These are phyloP conservation scores for Thelephora aurantiotincta DNA, from an alignment of 768 basidiomycete genomes.

Conservation along the genomic window DNA sequence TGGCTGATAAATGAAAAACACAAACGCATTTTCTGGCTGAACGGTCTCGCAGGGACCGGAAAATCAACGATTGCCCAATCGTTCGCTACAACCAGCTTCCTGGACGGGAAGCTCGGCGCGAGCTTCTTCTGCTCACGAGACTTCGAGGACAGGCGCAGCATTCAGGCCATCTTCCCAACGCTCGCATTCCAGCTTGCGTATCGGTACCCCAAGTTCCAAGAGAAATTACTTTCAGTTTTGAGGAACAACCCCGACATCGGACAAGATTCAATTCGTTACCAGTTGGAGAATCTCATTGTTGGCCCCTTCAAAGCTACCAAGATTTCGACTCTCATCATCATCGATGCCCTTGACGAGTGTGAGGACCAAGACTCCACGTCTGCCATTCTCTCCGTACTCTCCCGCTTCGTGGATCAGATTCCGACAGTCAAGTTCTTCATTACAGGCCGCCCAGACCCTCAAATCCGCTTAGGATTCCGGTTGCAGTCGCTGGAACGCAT, in stretches of 20 bases:
- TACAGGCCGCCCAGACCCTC: constrained; percentile 7
- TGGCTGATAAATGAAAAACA: too few relatives aligned
- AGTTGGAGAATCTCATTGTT: constrained; percentile 6
- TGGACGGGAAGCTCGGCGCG: constrained; percentile 4
- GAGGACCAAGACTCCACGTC: constrained; percentile 2
- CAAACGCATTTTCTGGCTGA: constrained; percentile 5
- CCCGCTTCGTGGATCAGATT: not conserved
- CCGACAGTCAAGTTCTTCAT: constrained; percentile 4
- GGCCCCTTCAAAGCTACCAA: not conserved
- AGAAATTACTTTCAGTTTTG: not conserved
- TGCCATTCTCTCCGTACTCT: constrained; percentile 3
- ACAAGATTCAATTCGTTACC: not conserved
- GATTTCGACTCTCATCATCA: constrained; percentile 1
- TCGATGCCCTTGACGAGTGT: constrained; percentile 11
- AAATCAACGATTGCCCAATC: constrained; percentile 6
- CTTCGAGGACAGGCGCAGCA: constrained; percentile 3
- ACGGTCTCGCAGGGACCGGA: constrained; percentile 7
- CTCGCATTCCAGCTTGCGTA: constrained; percentile 7
- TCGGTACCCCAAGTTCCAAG: not conserved
- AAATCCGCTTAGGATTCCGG: constrained; percentile 1
- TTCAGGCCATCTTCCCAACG: constrained; percentile 6
- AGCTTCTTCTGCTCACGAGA: constrained; percentile 9
- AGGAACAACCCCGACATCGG: not conserved
- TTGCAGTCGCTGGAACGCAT: not conserved
- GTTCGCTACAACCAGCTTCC: not conserved